Evolutionary conservation across 1,284 basidiomycete species (phyloP).

Genomic region (Blastosporella zonata): DNA sequence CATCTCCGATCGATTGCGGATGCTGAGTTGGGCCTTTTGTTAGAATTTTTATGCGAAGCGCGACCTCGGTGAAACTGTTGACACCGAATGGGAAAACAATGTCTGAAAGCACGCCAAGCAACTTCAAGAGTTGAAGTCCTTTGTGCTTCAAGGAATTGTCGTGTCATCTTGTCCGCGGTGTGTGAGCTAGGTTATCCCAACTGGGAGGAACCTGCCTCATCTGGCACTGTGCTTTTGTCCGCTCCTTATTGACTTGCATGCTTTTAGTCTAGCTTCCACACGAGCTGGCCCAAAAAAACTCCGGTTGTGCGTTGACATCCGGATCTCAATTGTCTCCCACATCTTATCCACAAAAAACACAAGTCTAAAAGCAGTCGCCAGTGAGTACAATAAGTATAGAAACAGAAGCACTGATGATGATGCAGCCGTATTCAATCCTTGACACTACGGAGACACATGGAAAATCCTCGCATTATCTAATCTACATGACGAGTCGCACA

Average conservation of each 20-base stretch:
- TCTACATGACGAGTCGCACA: not conserved
- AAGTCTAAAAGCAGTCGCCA: constrained; percentile 1
- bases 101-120: not conserved
- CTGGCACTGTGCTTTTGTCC: not conserved
- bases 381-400: not conserved
- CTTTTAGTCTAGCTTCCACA: constrained; percentile 1
- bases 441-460: not conserved
- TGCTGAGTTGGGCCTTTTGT: not conserved
- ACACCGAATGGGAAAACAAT: not conserved
- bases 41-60: not conserved
- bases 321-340: constrained; percentile 9
- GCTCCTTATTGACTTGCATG: constrained; percentile 8
- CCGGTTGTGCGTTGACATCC: not conserved
- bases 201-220: constrained; percentile 6
- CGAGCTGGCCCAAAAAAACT: not conserved
- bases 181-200: not conserved
- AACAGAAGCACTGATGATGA: not conserved
- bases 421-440: not conserved
- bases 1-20: constrained; percentile 1
- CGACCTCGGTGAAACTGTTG: not conserved
- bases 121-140: not conserved
- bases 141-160: not conserved
- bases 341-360: not conserved
- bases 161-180: constrained; percentile 7
- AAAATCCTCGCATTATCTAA: constrained; percentile 6